These are phyloP conservation scores for Rhazya stricta DNA, from an alignment of 257 asterid species.

Conservation along the genomic window DNA sequence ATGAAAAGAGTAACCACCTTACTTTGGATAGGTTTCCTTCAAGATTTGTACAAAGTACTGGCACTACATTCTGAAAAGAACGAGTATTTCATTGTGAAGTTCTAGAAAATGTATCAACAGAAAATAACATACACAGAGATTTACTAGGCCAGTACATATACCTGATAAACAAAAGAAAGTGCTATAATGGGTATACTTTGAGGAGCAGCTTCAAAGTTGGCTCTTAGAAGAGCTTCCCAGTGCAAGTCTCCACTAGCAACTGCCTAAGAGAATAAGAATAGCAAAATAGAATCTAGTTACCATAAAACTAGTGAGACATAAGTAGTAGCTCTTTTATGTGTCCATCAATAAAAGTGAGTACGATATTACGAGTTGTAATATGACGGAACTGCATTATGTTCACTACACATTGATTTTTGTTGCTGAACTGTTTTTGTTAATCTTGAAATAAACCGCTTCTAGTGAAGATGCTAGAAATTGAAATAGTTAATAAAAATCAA, in stretches of 20 bases:
- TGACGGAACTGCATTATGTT: not conserved
- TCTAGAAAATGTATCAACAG: not conserved
- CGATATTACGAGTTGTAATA: not conserved
- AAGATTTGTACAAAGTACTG: slow-evolving; percentile 87
- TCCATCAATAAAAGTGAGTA: not conserved
- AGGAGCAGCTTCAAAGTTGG: slow-evolving; percentile 85
- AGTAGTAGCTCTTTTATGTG: not conserved
- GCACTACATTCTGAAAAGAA: slow-evolving; percentile 81
- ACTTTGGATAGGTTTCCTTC: slow-evolving; percentile 87
- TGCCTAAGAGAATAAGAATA: slow-evolving; percentile 36
- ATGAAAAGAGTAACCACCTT: slow-evolving; percentile 51
- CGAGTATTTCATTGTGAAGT: not conserved
- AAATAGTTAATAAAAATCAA: not conserved
- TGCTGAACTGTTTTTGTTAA: not conserved
- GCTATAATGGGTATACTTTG: slow-evolving; percentile 86
- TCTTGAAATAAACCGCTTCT: not conserved
- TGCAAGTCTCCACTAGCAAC: slow-evolving; percentile 82
- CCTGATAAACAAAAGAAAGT: slow-evolving; percentile 97
- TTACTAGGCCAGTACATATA: slow-evolving; percentile 15
- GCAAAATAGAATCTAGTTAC: slow-evolving; percentile 1
- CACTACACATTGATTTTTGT: not conserved
- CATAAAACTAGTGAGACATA: not conserved
- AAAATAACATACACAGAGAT: not conserved
- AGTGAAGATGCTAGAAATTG: not conserved
- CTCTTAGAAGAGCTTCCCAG: slow-evolving; percentile 78